These are phyloP conservation scores for Neonectria coccinea DNA, from an alignment of 2,329 filamentous ascomycete species.

Conservation along the genomic window DNA sequence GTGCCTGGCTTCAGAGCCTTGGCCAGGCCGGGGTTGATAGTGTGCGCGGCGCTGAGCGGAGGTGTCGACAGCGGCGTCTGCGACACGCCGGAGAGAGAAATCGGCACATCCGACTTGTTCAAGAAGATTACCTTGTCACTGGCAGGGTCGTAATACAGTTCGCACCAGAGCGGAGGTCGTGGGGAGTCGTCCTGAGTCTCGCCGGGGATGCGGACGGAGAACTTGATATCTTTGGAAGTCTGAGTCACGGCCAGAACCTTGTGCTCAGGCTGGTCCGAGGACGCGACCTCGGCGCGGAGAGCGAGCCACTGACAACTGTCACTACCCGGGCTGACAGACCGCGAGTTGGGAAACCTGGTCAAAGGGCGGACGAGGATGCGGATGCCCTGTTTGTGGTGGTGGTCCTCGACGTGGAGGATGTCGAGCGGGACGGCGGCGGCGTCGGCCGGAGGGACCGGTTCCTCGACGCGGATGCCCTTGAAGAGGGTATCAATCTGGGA, in stretches of 20 bases:
- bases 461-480: constrained; percentile 59
- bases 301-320: constrained; percentile 69
- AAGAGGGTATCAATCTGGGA: constrained; percentile 66
- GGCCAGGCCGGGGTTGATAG: constrained; percentile 58
- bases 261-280: constrained; percentile 64
- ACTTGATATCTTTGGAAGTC: constrained; percentile 70
- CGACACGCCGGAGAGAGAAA: constrained; percentile 61
- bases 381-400: constrained; percentile 66
- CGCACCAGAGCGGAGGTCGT: constrained; percentile 67
- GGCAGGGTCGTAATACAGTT: constrained; percentile 69
- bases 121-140: constrained; percentile 69
- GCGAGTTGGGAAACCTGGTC: constrained; percentile 61
- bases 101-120: constrained; percentile 67
- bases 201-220: constrained; percentile 67
- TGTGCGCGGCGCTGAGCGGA: constrained; percentile 56
- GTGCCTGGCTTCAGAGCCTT: constrained; percentile 65
- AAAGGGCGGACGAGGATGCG: constrained; percentile 69
- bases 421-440: constrained; percentile 65
- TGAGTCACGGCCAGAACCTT: constrained; percentile 71
- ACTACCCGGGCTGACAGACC: constrained; percentile 67
- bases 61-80: constrained; percentile 53
- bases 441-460: constrained; percentile 52
- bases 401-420: constrained; percentile 62
- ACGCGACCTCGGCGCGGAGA: constrained; percentile 65
- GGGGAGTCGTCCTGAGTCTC: constrained; percentile 57